phyloP scores from a whole-genome alignment of 192 early-diverging fungal genomes.

The Dispira parvispora region DNA sequence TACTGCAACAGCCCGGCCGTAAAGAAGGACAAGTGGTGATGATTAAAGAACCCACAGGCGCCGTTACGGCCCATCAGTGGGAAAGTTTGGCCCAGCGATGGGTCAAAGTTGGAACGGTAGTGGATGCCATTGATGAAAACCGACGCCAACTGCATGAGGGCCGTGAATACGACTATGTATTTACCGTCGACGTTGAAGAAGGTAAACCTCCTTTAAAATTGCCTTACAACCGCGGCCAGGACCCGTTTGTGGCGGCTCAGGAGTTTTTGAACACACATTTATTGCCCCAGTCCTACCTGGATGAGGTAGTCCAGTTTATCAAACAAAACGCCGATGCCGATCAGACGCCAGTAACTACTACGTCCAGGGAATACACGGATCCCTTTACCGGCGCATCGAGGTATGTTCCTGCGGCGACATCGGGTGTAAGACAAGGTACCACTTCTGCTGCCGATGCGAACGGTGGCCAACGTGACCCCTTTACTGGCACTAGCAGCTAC shows the following conservation, averaged over 20 bases:
- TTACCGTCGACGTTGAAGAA: constrained; percentile 87
- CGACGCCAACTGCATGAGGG: constrained; percentile 71
- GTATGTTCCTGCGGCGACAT: constrained; percentile 8
- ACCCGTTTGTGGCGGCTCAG: constrained; percentile 87
- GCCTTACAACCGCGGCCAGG: constrained; percentile 84
- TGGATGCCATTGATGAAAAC: constrained; percentile 62
- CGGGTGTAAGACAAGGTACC: not conserved
- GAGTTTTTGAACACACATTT: constrained; percentile 69
- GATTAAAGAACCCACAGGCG: constrained; percentile 45
- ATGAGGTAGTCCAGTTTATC: constrained; percentile 92
- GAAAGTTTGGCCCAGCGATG: constrained; percentile 36
- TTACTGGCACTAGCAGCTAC: not conserved
- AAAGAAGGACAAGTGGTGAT: constrained; percentile 83
- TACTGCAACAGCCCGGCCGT: constrained; percentile 21
- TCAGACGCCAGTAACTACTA: constrained; percentile 13
- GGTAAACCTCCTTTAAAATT: constrained; percentile 70
- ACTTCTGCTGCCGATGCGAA: not conserved
- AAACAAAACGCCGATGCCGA: constrained; percentile 58
- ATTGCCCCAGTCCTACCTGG: constrained; percentile 67
- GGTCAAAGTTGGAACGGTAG: constrained; percentile 85
- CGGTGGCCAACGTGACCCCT: not conserved
- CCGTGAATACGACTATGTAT: constrained; percentile 92
- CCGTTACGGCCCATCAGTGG: constrained; percentile 87
- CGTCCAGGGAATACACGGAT: constrained; percentile 5
- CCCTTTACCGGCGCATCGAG: constrained; percentile 15